Evolutionary conservation across 1,284 basidiomycete species (phyloP).

Genomic region (Golubevia pallescens): DNA sequence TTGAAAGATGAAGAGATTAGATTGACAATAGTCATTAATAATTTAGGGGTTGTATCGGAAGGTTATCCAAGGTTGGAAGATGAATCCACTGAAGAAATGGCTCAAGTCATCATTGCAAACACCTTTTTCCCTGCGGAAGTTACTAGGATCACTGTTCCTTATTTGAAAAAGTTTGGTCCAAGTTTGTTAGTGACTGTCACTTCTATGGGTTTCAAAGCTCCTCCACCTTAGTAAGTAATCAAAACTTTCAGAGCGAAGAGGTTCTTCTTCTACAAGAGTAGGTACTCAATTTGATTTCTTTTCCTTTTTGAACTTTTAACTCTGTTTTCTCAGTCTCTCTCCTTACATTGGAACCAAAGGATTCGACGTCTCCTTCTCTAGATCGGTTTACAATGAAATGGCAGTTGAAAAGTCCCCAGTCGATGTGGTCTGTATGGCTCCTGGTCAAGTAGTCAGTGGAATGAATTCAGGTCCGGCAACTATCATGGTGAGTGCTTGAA

Average conservation of each 20-base stretch:
- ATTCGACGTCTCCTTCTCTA: constrained; percentile 17
- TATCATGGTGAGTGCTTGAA: background rate
- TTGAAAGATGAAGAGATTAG: constrained; percentile 1
- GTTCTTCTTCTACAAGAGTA: background rate
- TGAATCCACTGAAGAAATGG: constrained; percentile 7
- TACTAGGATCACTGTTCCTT: constrained; percentile 10
- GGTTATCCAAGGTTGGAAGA: constrained; percentile 14
- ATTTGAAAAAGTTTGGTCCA: constrained; percentile 13
- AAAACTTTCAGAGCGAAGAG: too few relatives aligned
- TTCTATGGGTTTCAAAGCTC: constrained; percentile 12
- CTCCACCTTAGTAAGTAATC: constrained; percentile 11
- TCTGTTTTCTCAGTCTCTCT: background rate
- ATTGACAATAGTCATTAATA: constrained; percentile 18
- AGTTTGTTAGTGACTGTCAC: constrained; percentile 15
- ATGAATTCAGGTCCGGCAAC: constrained; percentile 13
- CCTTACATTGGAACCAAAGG: constrained; percentile 19
- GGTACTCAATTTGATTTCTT: background rate
- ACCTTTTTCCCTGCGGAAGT: constrained; percentile 17
- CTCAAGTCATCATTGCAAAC: constrained; percentile 15
- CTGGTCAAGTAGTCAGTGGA: constrained; percentile 15
- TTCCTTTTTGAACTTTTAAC: background rate
- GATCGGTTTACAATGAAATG: constrained; percentile 20
- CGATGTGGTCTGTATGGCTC: constrained; percentile 15
- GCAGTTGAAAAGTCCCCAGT: constrained; percentile 7
- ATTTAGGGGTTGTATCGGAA: constrained; percentile 10